Conservation (phyloP, 1,284 basidiomycete genomes). For the Stereum hirsutum region DNA sequence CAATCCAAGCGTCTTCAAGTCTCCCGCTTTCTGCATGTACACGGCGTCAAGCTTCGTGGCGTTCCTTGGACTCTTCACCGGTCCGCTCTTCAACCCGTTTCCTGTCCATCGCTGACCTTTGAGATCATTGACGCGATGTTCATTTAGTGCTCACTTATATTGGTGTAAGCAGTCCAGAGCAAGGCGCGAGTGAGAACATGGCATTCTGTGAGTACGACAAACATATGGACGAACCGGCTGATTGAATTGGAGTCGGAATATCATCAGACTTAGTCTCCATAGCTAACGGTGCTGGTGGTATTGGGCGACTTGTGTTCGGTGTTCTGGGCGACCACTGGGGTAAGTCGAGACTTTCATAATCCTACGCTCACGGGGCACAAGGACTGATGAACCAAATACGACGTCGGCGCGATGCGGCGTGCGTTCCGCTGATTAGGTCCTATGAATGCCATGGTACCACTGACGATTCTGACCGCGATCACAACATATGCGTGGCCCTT, state of each 20-base stretch:
- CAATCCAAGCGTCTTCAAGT: conserved; percentile 39
- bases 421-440: too few species aligned
- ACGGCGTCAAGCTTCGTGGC: conserved; percentile 31
- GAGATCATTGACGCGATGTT: background rate
- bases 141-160: conserved; percentile 41
- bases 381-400: too few species aligned
- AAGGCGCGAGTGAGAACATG: conserved; percentile 28
- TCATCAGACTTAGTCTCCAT: conserved; percentile 38
- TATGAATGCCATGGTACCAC: conserved; percentile 47
- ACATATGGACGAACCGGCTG: too few species aligned
- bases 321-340: conserved; percentile 30
- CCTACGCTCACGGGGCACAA: background rate
- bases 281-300: conserved; percentile 30
- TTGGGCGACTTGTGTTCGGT: conserved; percentile 33
- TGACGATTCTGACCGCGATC: conserved; percentile 36
- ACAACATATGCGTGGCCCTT: conserved; percentile 54
- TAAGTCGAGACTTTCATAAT: conserved; percentile 7
- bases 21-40: conserved; percentile 32
- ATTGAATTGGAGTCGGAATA: too few species aligned
- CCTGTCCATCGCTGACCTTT: conserved; percentile 1
- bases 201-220: too few species aligned
- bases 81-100: conserved; percentile 16
- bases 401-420: too few species aligned
- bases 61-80: conserved; percentile 56
- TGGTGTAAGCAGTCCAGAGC: conserved; percentile 28